Evolutionary conservation across 805 yeast genomes (phyloP).

Genomic region (Limtongia smithiae): DNA sequence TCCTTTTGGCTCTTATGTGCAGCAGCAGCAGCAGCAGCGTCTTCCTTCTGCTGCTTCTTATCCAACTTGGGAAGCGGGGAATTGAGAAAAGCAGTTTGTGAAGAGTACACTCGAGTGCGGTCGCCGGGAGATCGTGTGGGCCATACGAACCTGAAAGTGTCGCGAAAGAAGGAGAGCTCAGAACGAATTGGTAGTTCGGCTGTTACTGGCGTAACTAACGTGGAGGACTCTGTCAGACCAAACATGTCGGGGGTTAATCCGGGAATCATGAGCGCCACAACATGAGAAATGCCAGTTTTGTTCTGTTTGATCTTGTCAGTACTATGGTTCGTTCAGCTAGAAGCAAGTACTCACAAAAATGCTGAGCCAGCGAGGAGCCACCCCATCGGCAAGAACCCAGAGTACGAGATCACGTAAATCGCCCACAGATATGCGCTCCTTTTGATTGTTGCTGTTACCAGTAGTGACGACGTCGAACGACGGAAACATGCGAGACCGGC

Average conservation of each 20-base stretch:
- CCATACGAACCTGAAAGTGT: conserved; percentile 43
- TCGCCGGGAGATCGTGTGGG: conserved; percentile 67
- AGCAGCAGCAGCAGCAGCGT: conserved; percentile 1
- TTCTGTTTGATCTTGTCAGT: conserved; percentile 36
- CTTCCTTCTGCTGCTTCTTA: conserved; percentile 38
- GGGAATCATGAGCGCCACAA: conserved; percentile 59
- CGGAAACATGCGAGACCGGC: conserved; percentile 30
- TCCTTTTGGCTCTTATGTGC: background rate
- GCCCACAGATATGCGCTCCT: conserved; percentile 28
- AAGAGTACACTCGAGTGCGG: conserved; percentile 52
- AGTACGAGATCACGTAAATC: conserved; percentile 49
- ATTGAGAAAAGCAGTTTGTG: conserved; percentile 52
- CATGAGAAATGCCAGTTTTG: conserved; percentile 47
- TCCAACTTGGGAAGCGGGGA: conserved; percentile 59
- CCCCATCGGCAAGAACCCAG: conserved; percentile 43
- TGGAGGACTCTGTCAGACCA: conserved; percentile 34
- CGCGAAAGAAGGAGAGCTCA: conserved; percentile 39
- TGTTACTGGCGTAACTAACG: conserved; percentile 21
- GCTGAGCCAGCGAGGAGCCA: conserved; percentile 50
- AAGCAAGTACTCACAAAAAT: conserved; percentile 35
- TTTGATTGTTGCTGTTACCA: conserved; percentile 1
- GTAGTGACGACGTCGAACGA: conserved; percentile 24
- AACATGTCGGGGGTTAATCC: conserved; percentile 55
- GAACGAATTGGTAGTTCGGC: conserved; percentile 9
- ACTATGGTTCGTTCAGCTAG: background rate